These are phyloP conservation scores for Drechslerella dactyloides DNA, from an alignment of 2,329 filamentous ascomycete genomes.

Conservation along the genomic window DNA sequence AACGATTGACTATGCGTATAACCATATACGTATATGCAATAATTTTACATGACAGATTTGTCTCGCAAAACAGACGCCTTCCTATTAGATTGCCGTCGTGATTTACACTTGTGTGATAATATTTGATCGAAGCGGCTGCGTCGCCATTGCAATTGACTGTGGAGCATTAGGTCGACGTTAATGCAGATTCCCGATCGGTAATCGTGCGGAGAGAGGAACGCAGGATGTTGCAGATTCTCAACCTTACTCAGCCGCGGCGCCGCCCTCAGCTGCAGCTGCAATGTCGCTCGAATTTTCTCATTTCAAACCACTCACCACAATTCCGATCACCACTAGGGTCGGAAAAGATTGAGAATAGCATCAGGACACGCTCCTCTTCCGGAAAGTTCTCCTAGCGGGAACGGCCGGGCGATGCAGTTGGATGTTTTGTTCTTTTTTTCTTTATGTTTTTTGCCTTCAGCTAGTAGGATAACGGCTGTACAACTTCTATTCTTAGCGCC, in stretches of 20 bases:
- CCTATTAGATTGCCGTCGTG: too few relatives aligned
- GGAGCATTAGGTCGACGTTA: not conserved
- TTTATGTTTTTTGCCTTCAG: too few relatives aligned
- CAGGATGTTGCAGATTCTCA: too few relatives aligned
- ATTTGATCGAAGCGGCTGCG: not conserved
- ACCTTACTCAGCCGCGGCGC: too few relatives aligned
- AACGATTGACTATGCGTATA: too few relatives aligned
- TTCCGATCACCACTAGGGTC: constrained; percentile 3
- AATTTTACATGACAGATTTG: too few relatives aligned
- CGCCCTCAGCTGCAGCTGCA: constrained; percentile 17
- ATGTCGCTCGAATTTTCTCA: constrained; percentile 17
- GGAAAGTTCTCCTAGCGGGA: not conserved
- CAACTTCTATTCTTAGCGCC: constrained; percentile 7
- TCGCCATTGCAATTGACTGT: not conserved
- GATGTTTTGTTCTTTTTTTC: too few relatives aligned
- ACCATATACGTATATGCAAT: too few relatives aligned
- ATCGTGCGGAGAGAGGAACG: not conserved
- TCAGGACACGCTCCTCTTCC: not conserved
- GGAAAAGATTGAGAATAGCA: too few relatives aligned
- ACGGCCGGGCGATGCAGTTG: not conserved
- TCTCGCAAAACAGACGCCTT: too few relatives aligned
- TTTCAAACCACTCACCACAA: constrained; percentile 19
- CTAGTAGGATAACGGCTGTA: too few relatives aligned
- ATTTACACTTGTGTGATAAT: too few relatives aligned
- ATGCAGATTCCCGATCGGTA: not conserved